Conservation (phyloP, 306 rosid genomes). For the Medicago arabica region DNA sequence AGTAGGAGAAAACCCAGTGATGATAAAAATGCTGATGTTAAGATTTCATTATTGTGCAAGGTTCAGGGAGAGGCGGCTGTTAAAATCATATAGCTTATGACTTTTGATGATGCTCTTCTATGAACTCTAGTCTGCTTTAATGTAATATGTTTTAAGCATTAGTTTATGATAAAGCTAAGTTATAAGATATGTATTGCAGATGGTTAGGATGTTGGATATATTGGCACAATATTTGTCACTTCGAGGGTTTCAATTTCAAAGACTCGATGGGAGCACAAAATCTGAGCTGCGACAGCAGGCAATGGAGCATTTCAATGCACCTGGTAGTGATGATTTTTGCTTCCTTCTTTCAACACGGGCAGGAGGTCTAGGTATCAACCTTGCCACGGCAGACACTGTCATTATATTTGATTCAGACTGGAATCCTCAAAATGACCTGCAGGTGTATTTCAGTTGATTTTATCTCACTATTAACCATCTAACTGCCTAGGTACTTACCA, state of each 20-base stretch:
- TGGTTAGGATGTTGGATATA: slow-evolving; percentile 98
- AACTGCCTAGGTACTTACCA: slow-evolving; percentile 28
- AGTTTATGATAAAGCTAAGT: slow-evolving; percentile 35
- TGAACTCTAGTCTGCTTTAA: slow-evolving; percentile 11
- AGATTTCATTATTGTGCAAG: slow-evolving; percentile 24
- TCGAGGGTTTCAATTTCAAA: slow-evolving; percentile 95
- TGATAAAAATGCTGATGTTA: background rate
- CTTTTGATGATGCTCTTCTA: slow-evolving; percentile 15
- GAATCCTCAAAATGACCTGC: slow-evolving; percentile 99
- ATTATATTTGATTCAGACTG: slow-evolving; percentile 99
- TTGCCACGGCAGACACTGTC: slow-evolving; percentile 99
- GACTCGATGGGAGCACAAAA: slow-evolving; percentile 99
- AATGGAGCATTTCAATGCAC: slow-evolving; percentile 98
- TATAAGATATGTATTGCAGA: slow-evolving; percentile 60
- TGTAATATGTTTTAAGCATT: slow-evolving; percentile 21
- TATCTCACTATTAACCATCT: slow-evolving; percentile 5
- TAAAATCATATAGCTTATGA: slow-evolving; percentile 21
- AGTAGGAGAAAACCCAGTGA: slow-evolving; percentile 15
- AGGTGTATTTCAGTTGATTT: slow-evolving; percentile 67
- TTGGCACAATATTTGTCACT: slow-evolving; percentile 88
- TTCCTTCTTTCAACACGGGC: slow-evolving; percentile 99
- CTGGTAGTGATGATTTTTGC: slow-evolving; percentile 98
- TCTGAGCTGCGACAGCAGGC: slow-evolving; percentile 98
- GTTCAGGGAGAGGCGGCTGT: slow-evolving; percentile 32
- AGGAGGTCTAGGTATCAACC: slow-evolving; percentile 98